Base-by-base conservation (phyloP, 306 rosid species). In the Crotalaria pallida region DNA sequence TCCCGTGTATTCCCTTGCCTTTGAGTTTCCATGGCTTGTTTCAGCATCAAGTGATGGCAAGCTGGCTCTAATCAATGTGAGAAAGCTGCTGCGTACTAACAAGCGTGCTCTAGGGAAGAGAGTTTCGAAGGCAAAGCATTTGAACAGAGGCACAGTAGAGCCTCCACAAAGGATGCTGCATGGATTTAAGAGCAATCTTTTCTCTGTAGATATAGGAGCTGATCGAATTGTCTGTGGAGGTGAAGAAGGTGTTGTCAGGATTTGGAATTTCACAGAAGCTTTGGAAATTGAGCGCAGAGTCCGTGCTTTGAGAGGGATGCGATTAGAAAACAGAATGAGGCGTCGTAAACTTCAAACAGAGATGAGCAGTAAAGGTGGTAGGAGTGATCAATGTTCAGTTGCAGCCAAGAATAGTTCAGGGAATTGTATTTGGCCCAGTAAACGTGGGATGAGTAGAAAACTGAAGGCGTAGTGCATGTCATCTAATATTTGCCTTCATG, bases 1-100 rank as follows among this genome's bases (percentile, higher is more conserved):
- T 41, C 80, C 96, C 58, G 97, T 94, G 72, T 65, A 85, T 73
- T 88, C 96, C 27, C 92, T 94, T 51, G 90, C 92, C 19, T 94
- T 94, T 70, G 98, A 94, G 83, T 94, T 94, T 82, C 98, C 98
- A 5, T 94, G 98, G 98, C 87, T 90, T 69, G 96, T 90, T 77
- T 94, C 98, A 12, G 90, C 97, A 59, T 87, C 98, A 17, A 83
- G 89, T 58, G 98, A 94, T 45, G 95, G 97, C 26, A 88, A 88
- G 56, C 58, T 90, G 29, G 84, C 98, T 0, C 84, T 94, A n/a
- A 87, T 94, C 70, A 95, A 94, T 38, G 96, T 94, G 50, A 85
- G 96, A 52, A 82, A 83, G 66, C 84, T 94, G 71, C 73, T 90
- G 36, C 82, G 79, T 74, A 70, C 82, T 7, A 76, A 77, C 73